Conservation (phyloP, 164 flowering plant genomes). For the Sedum album region DNA sequence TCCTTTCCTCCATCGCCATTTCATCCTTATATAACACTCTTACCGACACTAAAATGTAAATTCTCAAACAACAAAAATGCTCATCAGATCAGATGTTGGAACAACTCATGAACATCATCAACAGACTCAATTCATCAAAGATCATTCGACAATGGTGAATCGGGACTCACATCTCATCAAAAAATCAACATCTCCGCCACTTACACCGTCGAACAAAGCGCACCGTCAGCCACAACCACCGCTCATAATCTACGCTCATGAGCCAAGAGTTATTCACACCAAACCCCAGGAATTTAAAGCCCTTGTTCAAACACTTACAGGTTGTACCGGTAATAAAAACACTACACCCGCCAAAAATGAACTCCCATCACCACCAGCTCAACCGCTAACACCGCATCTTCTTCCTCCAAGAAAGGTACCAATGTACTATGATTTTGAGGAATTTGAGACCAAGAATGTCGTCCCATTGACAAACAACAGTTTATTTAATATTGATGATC, state of each 20-base stretch:
- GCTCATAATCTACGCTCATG: constrained; percentile 53
- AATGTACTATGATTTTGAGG: neutral
- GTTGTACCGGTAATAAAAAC: constrained; percentile 10
- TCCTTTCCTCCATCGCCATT: neutral
- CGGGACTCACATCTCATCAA: constrained; percentile 55
- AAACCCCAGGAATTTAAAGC: constrained; percentile 33
- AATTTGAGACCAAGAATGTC: neutral
- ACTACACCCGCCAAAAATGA: neutral
- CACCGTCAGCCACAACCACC: constrained; percentile 28
- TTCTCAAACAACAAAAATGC: neutral
- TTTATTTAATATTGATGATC: neutral
- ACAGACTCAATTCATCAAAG: neutral
- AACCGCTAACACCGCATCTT: neutral
- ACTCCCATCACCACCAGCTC: neutral
- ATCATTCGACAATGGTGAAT: constrained; percentile 16
- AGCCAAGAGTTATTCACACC: constrained; percentile 41
- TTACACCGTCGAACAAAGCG: constrained; percentile 1
- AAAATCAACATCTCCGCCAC: constrained; percentile 38
- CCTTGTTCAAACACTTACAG: constrained; percentile 42
- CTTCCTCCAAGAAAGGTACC: neutral
- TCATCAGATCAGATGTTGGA: neutral
- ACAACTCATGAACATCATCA: neutral
- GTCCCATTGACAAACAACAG: neutral
- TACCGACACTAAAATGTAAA: neutral
- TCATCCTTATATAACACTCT: neutral